A percentile compares a stretch with the other conserved stretches of the same genome.
These are phyloP conservation scores for Diospyros lotus DNA, from an alignment of 148 eudicot species.

Conservation along the genomic window DNA sequence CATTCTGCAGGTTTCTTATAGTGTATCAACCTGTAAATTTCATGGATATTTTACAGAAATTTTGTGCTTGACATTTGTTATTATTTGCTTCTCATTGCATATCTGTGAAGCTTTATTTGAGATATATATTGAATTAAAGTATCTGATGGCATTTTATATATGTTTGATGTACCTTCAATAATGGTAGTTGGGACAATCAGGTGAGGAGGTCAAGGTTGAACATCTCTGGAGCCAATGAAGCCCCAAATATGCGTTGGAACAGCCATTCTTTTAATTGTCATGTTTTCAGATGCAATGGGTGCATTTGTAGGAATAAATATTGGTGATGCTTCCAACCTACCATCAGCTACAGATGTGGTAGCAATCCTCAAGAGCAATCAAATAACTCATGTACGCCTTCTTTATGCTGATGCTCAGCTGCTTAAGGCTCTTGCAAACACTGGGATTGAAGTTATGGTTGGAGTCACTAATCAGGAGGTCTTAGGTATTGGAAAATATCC, in stretches of 20 bases:
- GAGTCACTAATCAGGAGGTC: constrained; percentile 73
- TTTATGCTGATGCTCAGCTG: constrained; percentile 70
- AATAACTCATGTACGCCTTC: constrained; percentile 64
- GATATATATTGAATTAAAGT: not conserved
- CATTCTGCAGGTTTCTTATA: too few species aligned
- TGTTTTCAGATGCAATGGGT: constrained; percentile 32
- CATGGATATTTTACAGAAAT: not conserved
- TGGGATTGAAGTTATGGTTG: constrained; percentile 61
- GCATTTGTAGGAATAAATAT: constrained; percentile 80
- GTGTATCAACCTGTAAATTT: not conserved
- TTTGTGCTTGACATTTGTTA: not conserved
- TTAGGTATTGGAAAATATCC: constrained; percentile 80
- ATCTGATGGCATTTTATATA: not conserved
- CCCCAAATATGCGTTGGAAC: constrained; percentile 26
- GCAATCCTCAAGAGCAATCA: constrained; percentile 76
- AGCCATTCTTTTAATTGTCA: constrained; percentile 23
- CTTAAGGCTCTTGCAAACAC: constrained; percentile 75
- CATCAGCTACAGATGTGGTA: constrained; percentile 90
- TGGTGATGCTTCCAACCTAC: constrained; percentile 80
- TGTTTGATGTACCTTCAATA: constrained; percentile 4
- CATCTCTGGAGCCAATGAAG: constrained; percentile 27
- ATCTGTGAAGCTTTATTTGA: not conserved
- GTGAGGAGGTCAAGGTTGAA: constrained; percentile 13
- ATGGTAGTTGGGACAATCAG: constrained; percentile 10
- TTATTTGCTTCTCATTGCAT: not conserved